These are phyloP conservation scores for Ascochyta lentis DNA, from an alignment of 2,329 filamentous ascomycete species.

Conservation along the genomic window DNA sequence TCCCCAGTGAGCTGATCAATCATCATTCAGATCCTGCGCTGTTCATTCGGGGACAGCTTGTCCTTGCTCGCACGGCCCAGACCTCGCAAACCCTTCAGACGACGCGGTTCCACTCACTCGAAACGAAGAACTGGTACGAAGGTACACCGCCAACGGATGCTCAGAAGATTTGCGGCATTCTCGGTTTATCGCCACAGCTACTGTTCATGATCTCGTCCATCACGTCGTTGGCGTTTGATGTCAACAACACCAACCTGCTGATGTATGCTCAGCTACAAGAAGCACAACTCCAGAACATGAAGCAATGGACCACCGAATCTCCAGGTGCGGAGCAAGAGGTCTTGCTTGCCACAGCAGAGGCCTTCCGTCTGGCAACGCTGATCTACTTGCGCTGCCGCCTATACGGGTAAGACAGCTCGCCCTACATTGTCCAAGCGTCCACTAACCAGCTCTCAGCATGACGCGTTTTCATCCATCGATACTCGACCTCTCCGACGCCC, in stretches of 20 bases:
- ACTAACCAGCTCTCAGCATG: constrained; percentile 24
- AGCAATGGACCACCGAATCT: constrained; percentile 38
- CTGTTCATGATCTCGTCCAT: constrained; percentile 39
- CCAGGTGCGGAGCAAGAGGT: constrained; percentile 34
- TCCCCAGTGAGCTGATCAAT: constrained; percentile 31
- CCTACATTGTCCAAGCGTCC: background rate
- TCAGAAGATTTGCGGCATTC: constrained; percentile 31
- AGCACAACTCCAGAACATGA: constrained; percentile 32
- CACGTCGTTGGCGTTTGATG: constrained; percentile 31
- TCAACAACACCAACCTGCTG: constrained; percentile 22
- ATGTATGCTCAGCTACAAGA: constrained; percentile 38
- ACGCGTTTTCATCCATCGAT: constrained; percentile 42
- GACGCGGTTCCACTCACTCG: constrained; percentile 33
- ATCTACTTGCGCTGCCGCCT: constrained; percentile 43
- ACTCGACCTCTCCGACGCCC: constrained; percentile 36
- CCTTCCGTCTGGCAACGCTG: constrained; percentile 40
- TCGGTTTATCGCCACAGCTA: constrained; percentile 40
- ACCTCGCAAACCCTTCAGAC: constrained; percentile 28
- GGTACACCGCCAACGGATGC: constrained; percentile 27
- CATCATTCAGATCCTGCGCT: constrained; percentile 35
- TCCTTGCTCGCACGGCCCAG: constrained; percentile 39
- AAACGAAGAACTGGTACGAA: constrained; percentile 37
- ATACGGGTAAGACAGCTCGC: constrained; percentile 30
- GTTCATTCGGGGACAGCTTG: constrained; percentile 40
- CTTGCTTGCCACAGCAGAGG: constrained; percentile 38